A percentile compares a stretch with the other conserved stretches of the same genome.
These are phyloP conservation scores for Arctium minus DNA, from an alignment of 129 eudicot species.

Conservation along the genomic window DNA sequence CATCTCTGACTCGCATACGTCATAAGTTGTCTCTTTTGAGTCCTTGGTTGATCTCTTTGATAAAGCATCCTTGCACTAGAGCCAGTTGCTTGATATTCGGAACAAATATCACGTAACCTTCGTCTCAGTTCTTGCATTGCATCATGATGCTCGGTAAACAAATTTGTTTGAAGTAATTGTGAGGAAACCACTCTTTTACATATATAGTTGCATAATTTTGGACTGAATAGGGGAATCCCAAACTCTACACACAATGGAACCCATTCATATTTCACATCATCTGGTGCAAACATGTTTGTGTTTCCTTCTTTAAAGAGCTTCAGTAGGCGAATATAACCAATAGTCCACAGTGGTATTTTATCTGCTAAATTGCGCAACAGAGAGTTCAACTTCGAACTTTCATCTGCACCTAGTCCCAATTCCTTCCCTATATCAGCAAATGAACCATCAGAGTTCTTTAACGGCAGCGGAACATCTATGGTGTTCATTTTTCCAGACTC, in stretches of 20 bases:
- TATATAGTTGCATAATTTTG: conserved; percentile 70
- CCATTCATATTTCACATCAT: conserved; percentile 82
- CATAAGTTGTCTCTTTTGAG: conserved; percentile 30
- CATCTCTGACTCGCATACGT: conserved; percentile 40
- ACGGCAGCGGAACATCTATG: conserved; percentile 82
- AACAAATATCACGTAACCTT: conserved; percentile 23
- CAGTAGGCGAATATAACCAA: conserved; percentile 87
- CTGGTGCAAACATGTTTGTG: conserved; percentile 36
- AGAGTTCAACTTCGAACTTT: conserved; percentile 48
- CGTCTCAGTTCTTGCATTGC: conserved; percentile 72
- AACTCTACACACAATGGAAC: conserved; percentile 85
- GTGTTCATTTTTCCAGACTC: conserved; percentile 51
- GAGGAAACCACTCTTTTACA: conserved; percentile 82
- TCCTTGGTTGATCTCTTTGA: conserved; percentile 19
- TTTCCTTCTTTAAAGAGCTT: conserved; percentile 67
- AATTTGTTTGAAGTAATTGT: conserved; percentile 72
- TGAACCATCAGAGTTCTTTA: conserved; percentile 87
- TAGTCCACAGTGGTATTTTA: conserved; percentile 72
- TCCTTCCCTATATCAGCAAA: conserved; percentile 66
- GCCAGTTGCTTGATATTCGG: conserved; percentile 61
- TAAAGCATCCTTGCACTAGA: conserved; percentile 34
- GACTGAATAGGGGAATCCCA: conserved; percentile 94
- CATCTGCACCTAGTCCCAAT: conserved; percentile 47
- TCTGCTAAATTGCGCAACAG: conserved; percentile 49
- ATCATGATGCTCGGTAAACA: conserved; percentile 61